Evolutionary conservation across 2,329 filamentous ascomycete genomes (phyloP).

Genomic region (Fusarium drepaniforme): DNA sequence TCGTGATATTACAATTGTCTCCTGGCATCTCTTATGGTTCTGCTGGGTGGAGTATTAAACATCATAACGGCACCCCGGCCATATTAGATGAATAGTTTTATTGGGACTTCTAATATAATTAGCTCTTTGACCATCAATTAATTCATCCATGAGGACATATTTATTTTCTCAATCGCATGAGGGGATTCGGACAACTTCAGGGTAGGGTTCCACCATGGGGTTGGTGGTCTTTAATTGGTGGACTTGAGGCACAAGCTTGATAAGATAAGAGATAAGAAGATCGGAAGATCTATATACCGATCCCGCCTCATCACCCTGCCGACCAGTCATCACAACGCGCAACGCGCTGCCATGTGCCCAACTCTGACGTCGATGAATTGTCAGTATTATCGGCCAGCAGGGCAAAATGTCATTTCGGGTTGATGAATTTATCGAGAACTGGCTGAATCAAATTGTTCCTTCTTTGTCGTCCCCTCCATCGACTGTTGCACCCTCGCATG

Average conservation of each 20-base stretch:
- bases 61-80: too few relatives aligned
- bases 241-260: not conserved
- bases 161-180: not conserved
- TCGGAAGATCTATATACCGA: not conserved
- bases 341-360: not conserved
- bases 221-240: not conserved
- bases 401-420: not conserved
- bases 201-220: not conserved
- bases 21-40: too few relatives aligned
- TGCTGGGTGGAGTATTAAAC: too few relatives aligned
- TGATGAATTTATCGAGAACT: slow-evolving; percentile 2
- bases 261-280: not conserved
- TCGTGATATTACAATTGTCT: too few relatives aligned
- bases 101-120: too few relatives aligned
- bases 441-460: not conserved
- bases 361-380: not conserved
- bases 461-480: not conserved
- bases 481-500: not conserved
- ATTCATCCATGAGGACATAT: not conserved
- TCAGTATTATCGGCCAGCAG: not conserved
- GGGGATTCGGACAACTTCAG: not conserved
- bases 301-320: not conserved
- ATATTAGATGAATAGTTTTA: too few relatives aligned
- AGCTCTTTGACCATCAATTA: not conserved
- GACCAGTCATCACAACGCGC: not conserved